Evolutionary conservation across 176 grass and related monocot species (phyloP).

Genomic region (Bothriochloa decipiens): DNA sequence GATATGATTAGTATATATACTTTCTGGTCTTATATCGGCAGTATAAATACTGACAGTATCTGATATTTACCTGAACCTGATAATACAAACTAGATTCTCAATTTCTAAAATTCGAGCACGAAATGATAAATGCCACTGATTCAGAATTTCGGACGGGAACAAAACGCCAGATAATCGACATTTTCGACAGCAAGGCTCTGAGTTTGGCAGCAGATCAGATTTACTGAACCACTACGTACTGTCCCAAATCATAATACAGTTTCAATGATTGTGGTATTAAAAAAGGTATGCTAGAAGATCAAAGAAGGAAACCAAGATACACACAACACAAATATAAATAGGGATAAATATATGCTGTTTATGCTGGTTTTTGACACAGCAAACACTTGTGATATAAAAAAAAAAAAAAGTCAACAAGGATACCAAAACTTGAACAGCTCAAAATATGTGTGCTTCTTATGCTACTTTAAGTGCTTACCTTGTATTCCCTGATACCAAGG

Average conservation of each 20-base stretch:
- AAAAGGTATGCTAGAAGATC: background rate
- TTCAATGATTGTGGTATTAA: background rate
- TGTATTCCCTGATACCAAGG: background rate
- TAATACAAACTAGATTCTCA: background rate
- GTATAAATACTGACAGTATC: background rate
- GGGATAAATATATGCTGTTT: background rate
- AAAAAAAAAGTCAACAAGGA: conserved; percentile 4
- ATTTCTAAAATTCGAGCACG: background rate
- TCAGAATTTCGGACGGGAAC: background rate
- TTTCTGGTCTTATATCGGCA: background rate
- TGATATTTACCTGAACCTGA: background rate
- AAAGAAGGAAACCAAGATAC: conserved; percentile 3
- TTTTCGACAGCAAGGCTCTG: conserved; percentile 1
- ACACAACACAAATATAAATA: background rate
- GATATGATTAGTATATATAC: background rate
- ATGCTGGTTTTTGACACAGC: background rate
- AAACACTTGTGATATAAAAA: background rate
- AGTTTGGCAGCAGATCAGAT: background rate
- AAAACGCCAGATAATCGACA: background rate
- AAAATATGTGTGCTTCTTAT: background rate
- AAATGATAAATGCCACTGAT: conserved; percentile 8
- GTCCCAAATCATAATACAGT: background rate
- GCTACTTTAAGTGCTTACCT: background rate
- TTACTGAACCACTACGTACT: background rate
- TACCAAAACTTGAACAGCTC: conserved; percentile 27